Evolutionary conservation across 345 rosid species (phyloP), one percentile per base, ranked within the genome.

Genomic region (Cardamine occulta): DNA sequence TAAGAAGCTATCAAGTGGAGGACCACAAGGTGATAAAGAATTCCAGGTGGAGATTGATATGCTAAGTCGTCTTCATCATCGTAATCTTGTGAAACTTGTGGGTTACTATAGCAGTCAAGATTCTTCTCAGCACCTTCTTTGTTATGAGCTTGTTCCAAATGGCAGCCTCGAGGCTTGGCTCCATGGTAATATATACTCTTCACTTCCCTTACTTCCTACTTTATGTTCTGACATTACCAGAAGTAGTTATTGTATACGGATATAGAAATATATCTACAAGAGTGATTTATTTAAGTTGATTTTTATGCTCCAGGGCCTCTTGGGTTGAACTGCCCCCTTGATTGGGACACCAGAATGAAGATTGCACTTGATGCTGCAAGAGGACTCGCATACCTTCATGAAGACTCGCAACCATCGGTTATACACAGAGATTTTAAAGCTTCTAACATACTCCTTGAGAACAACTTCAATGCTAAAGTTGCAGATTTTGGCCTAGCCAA

Each of bases 301-400:
- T n/a, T 13, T 75, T 77, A 69, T 81, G 73, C 66, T 85, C 79
- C 79, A 95, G 99, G 99, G 80, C 94, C 91, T 59, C 78, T 89
- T 29, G 97, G 99, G 73, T 82, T 89, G 61, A 92, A 92, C 66
- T 92, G 97, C 81, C 99, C 96, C 73, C 78, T 95, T 77, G 93
- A 90, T 68, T 95, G 99, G 99, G 99, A 92, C 69, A 88, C 94
- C 14, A 86, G 98, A 81, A 95, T 95, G 97, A 95, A 92, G 85
- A 92, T 95, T 74, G 99, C 99, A 49, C 97, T 95, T 73, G 99
- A 95, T 86, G 97, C 98, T 67, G 99, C 99, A 17, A 89, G 97
- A 86, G 99, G 98, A 26, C 70, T 97, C 90, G 90, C 97, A 2
- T 95, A 95, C 82, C 85, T 95, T 45, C 99, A 95, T 39, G 97